Evolutionary conservation across 441 rosid species (phyloP), one percentile per base, ranked within the genome.

Genomic region (Viola pubescens): DNA sequence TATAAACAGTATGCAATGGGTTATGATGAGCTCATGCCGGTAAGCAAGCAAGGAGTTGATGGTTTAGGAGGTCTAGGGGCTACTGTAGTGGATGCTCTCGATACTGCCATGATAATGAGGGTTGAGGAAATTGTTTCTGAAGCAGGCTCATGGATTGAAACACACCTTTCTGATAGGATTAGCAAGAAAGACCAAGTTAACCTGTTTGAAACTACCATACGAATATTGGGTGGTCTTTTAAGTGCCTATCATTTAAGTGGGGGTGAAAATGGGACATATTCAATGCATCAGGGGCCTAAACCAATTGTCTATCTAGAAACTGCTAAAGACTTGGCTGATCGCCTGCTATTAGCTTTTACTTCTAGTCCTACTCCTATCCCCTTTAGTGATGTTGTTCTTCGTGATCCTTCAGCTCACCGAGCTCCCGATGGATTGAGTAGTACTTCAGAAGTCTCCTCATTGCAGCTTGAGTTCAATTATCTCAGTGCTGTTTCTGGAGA

Each of bases 21-120:
- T 64, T 82, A 71, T 71, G 97, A 94, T 74, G 99, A 94, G 76
- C 95, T 94, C 55, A 83, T 85, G 95, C 97, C 99, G 12, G 54
- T 88, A 51, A 87, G 84, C 66, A 79, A 72, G 63, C 78, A 0
- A 9, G 99, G 99, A 26, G 79, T 77, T 60, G 89, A 94, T 76
- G 97, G 94, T 5, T 75, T 94, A 70, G 99, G 99, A 70, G 99
- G 99, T 59, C 77, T 90, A 19, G 99, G 97, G 69, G 99, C 97
- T 42, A 76, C 98, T 6, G 71, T 87, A 26, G 97, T 89, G 44
- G 98, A 89, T 79, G 86, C 94, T 67, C 94, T 94, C 64, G 99
- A 94, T 73, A 88, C 99, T 69, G 96, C 99, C 54, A 86, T 94
- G 84, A 88, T 94, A 71, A 94, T 94, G 97, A 95, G 88, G 59